phyloP scores from a whole-genome alignment of 2,329 filamentous ascomycete genomes.

The Diplodia scrobiculata region DNA sequence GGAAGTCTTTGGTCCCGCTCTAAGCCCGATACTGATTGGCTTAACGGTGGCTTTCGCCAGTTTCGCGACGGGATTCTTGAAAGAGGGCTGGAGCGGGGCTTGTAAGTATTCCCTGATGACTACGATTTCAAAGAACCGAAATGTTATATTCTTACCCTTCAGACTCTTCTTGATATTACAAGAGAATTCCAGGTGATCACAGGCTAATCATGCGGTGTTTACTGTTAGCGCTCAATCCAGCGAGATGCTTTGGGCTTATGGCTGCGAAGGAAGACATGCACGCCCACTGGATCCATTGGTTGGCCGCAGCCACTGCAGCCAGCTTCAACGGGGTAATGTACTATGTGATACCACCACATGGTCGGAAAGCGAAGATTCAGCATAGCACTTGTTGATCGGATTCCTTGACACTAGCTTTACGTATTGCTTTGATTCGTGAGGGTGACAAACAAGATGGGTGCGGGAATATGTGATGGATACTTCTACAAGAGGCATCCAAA shows the following conservation, averaged over 20 bases:
- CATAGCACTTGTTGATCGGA: not conserved
- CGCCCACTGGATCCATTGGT: not conserved
- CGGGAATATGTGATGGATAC: no score
- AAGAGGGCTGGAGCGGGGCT: not conserved
- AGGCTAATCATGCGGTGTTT: not conserved
- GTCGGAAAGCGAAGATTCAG: not conserved
- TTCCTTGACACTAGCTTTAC: no score
- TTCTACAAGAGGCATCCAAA: no score
- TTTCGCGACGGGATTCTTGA: not conserved
- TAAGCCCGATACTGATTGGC: conserved; percentile 51
- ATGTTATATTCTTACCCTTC: no score
- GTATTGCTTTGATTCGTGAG: no score
- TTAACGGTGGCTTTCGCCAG: conserved; percentile 30
- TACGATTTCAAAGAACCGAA: no score
- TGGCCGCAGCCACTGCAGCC: not conserved
- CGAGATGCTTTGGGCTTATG: conserved; percentile 44
- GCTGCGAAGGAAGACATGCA: conserved; percentile 30
- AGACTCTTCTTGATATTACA: no score
- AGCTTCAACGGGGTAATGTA: not conserved
- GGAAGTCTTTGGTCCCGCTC: conserved; percentile 53
- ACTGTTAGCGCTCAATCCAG: conserved; percentile 40
- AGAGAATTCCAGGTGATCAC: not conserved
- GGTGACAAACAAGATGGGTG: no score
- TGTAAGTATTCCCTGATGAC: not conserved
- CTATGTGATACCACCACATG: not conserved